These are phyloP conservation scores for Plasmodium gonderi DNA, from an alignment of 169 alveolate genomes.

Conservation along the genomic window DNA sequence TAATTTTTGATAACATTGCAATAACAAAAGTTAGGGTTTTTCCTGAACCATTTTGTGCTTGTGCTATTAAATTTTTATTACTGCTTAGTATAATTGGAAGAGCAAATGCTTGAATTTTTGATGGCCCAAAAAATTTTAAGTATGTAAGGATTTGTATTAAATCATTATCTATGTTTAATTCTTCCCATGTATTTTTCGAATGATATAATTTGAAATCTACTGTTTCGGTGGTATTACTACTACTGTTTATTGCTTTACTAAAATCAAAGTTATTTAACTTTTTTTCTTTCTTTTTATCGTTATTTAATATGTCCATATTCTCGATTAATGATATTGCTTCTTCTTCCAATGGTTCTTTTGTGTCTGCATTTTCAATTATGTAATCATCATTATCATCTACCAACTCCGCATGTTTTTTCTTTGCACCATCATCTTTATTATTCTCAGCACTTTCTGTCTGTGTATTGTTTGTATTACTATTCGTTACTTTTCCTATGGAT, in stretches of 20 bases:
- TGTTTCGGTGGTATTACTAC: not conserved
- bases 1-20: slow-evolving; percentile 92
- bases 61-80: slow-evolving; percentile 90
- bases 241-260: slow-evolving; percentile 8
- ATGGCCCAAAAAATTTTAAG: slow-evolving; percentile 82
- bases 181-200: slow-evolving; percentile 82
- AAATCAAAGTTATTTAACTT: not conserved
- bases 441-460: slow-evolving; percentile 14
- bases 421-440: slow-evolving; percentile 19
- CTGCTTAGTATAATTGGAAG: slow-evolving; percentile 82
- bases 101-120: slow-evolving; percentile 88
- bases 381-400: slow-evolving; percentile 70
- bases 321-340: slow-evolving; percentile 62
- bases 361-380: slow-evolving; percentile 36
- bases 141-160: slow-evolving; percentile 76
- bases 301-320: slow-evolving; percentile 11
- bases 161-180: slow-evolving; percentile 76
- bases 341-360: slow-evolving; percentile 52
- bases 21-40: slow-evolving; percentile 98
- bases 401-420: slow-evolving; percentile 46
- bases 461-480: not conserved
- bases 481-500: not conserved
- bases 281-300: not conserved
- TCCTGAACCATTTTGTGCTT: slow-evolving; percentile 98
- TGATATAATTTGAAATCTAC: slow-evolving; percentile 65